These are phyloP conservation scores for Trichoderma virens DNA, from an alignment of 495 filamentous ascomycete genomes.

Conservation along the genomic window DNA sequence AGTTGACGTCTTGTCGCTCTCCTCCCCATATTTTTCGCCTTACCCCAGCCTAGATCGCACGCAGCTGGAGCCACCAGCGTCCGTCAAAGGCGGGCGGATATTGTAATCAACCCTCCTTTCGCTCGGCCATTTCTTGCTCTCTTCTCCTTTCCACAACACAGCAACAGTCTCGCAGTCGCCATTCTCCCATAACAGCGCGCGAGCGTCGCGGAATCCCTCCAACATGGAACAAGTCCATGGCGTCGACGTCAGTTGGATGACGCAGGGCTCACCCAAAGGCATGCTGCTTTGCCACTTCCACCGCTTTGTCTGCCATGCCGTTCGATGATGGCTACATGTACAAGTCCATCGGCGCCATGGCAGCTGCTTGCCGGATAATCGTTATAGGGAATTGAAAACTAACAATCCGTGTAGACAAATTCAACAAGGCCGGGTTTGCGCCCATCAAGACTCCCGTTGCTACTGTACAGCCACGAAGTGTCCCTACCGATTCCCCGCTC, in stretches of 20 bases:
- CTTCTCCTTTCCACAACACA: background rate
- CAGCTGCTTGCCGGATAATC: background rate
- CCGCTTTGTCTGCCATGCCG: background rate
- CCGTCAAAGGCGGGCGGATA: background rate
- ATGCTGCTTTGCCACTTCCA: constrained; percentile 12
- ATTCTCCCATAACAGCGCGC: background rate
- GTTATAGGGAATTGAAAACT: background rate
- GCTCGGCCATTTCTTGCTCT: background rate
- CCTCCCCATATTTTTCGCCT: constrained; percentile 4
- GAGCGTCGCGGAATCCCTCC: constrained; percentile 1
- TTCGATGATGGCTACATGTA: background rate
- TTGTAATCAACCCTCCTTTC: constrained; percentile 10
- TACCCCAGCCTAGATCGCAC: constrained; percentile 8
- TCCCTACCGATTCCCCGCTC: background rate
- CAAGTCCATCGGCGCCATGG: background rate
- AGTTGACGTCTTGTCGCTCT: background rate
- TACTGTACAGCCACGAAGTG: background rate
- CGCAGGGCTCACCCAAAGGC: constrained; percentile 44
- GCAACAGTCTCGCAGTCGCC: background rate
- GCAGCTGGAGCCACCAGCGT: constrained; percentile 2
- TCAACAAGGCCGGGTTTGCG: background rate
- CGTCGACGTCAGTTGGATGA: constrained; percentile 63
- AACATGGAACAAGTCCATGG: constrained; percentile 57
- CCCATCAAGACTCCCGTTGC: background rate
- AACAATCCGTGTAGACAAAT: background rate